phyloP scores from a whole-genome alignment of 169 alveolate genomes.

The Eimeria falciformis region DNA sequence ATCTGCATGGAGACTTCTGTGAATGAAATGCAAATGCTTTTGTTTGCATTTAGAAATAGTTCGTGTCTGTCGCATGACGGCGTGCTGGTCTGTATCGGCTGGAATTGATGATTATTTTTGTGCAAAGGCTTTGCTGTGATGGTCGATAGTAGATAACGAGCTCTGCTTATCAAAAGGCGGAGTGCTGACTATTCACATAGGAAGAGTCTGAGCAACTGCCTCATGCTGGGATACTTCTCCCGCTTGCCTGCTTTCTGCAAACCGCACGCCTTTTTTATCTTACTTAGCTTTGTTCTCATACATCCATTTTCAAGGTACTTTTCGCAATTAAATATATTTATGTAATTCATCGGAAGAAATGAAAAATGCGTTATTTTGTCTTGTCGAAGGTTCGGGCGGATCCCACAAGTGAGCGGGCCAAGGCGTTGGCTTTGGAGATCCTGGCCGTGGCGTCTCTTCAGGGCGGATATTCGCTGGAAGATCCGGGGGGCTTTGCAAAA shows the following conservation, averaged over 20 bases:
- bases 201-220: neutral
- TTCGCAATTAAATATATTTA: neutral
- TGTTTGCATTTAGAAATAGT: no score
- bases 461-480: conserved; percentile 87
- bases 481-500: conserved; percentile 87
- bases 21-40: no score
- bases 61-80: no score
- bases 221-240: neutral
- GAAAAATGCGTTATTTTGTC: no score
- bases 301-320: neutral
- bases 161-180: neutral
- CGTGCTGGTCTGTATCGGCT: no score
- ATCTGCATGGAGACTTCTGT: no score
- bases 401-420: conserved; percentile 31
- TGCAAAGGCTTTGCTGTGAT: neutral
- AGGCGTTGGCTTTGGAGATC: conserved; percentile 44
- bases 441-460: conserved; percentile 69
- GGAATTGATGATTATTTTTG: no score
- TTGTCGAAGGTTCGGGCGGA: conserved; percentile 40
- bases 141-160: neutral
- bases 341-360: neutral
- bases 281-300: neutral
- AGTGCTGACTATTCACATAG: neutral
- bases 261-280: neutral
- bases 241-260: neutral